Evolutionary conservation across 2,329 filamentous ascomycete species (phyloP), one percentile per base, ranked within the genome.

Genomic region (Colletotrichum nymphaeae): DNA sequence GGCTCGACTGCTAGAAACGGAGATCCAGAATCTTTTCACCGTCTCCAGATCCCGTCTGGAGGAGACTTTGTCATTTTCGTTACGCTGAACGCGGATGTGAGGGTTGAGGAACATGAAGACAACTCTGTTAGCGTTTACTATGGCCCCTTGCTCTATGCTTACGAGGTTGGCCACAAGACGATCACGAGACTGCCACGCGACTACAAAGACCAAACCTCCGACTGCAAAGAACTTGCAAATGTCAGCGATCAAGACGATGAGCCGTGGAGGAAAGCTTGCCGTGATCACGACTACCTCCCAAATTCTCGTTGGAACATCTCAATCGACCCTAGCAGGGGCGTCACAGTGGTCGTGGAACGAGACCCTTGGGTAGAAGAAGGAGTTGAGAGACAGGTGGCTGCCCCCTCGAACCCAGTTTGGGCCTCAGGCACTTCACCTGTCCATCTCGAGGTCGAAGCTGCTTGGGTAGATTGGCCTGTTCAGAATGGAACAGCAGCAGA

Each of bases 111-210:
- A 3, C 77, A 79, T 3, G 32, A 68, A 1, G 75, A 83, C 69
- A 78, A 83, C 63, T 84, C 84, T 1, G 80, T 86, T 5, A 78
- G 84, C 12, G 79, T 87, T 14, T 85, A 86, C 72, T 81, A 83
- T 53, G 85, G 85, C 1, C 78, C 84, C 1, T 76, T 87, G 1
- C 81, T 87, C 0, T 87, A 87, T 65, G 82, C 84, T 0, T 76
- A 85, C 11, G 80, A 84, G 6, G 79, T 86, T 5, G 78, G 78
- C 30, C 80, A 79, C 24, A 71, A 78, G 11, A 62, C 63, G 11
- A 28, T 19, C 4, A 63, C 57, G 1, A 67, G 65, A 1, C 37
- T 67, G 0, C 65, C 65, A 12, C 65, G 65, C 8, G 42, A 67
- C 9, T 67, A 67, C 30, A 6, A 76, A 5, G 49, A 58, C 53